Percentiles rank a stretch among this genome's conserved stretches.
These are phyloP conservation scores for Domatiomyces catenatus DNA, from an alignment of 2,329 filamentous ascomycete genomes.

Conservation along the genomic window DNA sequence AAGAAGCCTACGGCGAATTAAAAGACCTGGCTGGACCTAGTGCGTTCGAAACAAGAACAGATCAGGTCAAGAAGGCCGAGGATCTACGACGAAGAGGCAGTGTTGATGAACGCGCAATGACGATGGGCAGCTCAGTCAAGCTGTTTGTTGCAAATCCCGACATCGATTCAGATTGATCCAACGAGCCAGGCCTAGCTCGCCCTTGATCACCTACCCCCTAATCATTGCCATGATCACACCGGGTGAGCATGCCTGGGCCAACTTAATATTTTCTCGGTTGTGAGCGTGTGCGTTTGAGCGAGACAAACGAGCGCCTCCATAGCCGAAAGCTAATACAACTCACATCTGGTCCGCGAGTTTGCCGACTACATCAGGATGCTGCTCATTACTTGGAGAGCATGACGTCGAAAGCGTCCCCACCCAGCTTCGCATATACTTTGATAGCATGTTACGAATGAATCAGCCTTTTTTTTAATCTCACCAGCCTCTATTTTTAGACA, in stretches of 20 bases:
- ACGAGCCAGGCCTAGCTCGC: background rate
- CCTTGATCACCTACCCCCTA: background rate
- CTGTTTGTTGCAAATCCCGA: conserved; percentile 36
- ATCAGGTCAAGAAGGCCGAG: conserved; percentile 28
- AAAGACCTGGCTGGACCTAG: conserved; percentile 35
- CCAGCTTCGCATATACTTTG: no score
- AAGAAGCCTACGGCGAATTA: conserved; percentile 40
- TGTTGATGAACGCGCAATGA: conserved; percentile 33
- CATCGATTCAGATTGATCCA: conserved; percentile 22
- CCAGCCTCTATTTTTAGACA: no score
- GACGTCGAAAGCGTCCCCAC: no score
- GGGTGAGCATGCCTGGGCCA: no score
- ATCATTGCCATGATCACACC: no score
- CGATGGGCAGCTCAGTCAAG: conserved; percentile 29
- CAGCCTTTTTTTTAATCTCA: no score
- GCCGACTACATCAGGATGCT: background rate
- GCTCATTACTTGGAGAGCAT: no score
- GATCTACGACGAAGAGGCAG: conserved; percentile 33
- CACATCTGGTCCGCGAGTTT: background rate
- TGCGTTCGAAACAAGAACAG: conserved; percentile 24
- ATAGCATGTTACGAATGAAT: no score
- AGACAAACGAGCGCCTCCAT: background rate
- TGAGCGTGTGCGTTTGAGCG: no score
- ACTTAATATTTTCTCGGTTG: no score
- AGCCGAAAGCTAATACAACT: background rate